These are phyloP conservation scores for Microsporum ferrugineum DNA, from an alignment of 2,329 filamentous ascomycete species.

Conservation along the genomic window DNA sequence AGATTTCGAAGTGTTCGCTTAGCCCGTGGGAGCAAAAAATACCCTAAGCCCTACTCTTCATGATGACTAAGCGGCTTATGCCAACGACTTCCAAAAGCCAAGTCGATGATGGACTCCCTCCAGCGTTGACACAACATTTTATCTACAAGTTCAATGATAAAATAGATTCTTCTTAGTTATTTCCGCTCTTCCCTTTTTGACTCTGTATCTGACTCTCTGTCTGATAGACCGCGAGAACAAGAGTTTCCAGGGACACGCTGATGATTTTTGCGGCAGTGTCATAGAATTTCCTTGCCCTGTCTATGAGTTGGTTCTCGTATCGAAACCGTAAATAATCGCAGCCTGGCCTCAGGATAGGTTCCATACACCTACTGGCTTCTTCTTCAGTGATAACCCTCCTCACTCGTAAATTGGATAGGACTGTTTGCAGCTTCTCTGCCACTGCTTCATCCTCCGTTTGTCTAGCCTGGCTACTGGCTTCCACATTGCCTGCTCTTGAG, in stretches of 20 bases:
- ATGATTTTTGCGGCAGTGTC: constrained; percentile 40
- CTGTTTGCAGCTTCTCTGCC: constrained; percentile 30
- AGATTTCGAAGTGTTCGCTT: constrained; percentile 34
- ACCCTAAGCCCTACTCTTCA: constrained; percentile 31
- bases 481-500: constrained; percentile 15
- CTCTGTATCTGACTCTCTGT: constrained; percentile 36
- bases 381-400: constrained; percentile 29
- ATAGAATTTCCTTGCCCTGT: constrained; percentile 39
- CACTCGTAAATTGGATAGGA: constrained; percentile 33
- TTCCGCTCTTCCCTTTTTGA: neutral
- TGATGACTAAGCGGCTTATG: neutral
- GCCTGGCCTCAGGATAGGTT: constrained; percentile 36
- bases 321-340: constrained; percentile 41
- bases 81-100: no score
- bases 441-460: constrained; percentile 20
- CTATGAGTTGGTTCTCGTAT: constrained; percentile 37
- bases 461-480: neutral
- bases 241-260: constrained; percentile 40
- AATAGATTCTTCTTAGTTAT: neutral
- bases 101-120: no score
- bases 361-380: constrained; percentile 17
- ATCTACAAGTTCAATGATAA: neutral
- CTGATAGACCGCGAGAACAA: constrained; percentile 41
- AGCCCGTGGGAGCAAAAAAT: constrained; percentile 28
- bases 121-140: neutral